Evolutionary conservation across 352 stramenopile genomes (phyloP).

Genomic region (Discostella stelligera): DNA sequence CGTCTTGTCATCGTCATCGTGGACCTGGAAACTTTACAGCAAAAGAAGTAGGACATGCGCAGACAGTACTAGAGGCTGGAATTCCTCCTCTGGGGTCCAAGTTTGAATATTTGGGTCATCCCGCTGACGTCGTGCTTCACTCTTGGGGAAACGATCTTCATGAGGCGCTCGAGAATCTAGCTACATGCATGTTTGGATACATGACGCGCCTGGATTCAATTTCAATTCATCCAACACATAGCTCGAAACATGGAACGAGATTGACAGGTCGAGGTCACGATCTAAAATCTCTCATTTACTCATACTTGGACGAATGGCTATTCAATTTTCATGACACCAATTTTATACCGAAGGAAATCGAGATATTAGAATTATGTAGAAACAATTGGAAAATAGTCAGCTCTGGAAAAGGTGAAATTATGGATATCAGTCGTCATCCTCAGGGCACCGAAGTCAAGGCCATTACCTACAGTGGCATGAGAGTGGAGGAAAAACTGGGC

Average conservation of each 20-base stretch:
- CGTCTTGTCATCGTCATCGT: background rate
- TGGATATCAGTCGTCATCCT: constrained; percentile 77
- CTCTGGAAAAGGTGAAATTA: constrained; percentile 67
- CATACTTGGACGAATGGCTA: constrained; percentile 84
- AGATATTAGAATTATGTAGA: constrained; percentile 33
- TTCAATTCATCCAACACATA: constrained; percentile 49
- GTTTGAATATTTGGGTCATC: constrained; percentile 83
- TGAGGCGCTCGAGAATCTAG: constrained; percentile 65
- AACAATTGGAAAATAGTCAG: constrained; percentile 49
- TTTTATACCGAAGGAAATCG: constrained; percentile 59
- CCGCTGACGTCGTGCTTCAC: constrained; percentile 85
- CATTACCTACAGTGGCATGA: constrained; percentile 86
- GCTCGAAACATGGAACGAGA: constrained; percentile 19
- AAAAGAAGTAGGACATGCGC: background rate
- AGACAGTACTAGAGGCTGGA: constrained; percentile 13
- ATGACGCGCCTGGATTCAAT: constrained; percentile 81
- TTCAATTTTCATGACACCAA: constrained; percentile 72
- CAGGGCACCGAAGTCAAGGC: constrained; percentile 86
- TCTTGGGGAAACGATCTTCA: constrained; percentile 74
- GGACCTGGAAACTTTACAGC: background rate
- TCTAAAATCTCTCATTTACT: constrained; percentile 76
- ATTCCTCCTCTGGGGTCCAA: constrained; percentile 11
- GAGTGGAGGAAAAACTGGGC: constrained; percentile 62
- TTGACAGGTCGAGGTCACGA: constrained; percentile 70
- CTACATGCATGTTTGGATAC: constrained; percentile 82